A percentile compares a stretch with the other conserved stretches of the same genome.
Conservation (phyloP, 1,284 basidiomycete genomes). For the Fomes fomentarius region DNA sequence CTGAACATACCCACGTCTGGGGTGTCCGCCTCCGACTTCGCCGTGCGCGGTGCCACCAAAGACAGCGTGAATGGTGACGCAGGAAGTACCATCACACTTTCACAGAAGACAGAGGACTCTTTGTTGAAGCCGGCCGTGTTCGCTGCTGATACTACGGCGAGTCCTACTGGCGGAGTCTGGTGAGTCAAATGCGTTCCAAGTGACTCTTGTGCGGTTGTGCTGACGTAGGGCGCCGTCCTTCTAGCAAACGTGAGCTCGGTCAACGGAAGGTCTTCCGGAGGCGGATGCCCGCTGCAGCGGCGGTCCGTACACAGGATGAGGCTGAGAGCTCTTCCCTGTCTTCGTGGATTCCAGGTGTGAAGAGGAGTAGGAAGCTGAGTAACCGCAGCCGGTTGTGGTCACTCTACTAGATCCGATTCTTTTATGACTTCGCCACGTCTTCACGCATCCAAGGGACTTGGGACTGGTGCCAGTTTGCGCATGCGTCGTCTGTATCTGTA, state of each 20-base stretch:
- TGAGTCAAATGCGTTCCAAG: constrained; percentile 8
- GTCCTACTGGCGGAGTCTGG: constrained; percentile 7
- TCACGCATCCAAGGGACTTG: not conserved
- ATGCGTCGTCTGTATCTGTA: constrained; percentile 11
- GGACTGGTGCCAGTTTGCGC: no score
- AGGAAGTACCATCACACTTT: not conserved
- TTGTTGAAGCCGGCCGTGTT: constrained; percentile 3
- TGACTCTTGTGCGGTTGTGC: not conserved
- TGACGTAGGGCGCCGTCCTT: not conserved
- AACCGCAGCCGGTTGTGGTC: constrained; percentile 23
- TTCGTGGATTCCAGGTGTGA: constrained; percentile 4
- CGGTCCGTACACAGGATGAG: not conserved
- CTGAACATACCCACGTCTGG: not conserved
- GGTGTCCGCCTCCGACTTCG: not conserved
- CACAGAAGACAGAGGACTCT: not conserved
- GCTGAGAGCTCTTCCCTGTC: not conserved
- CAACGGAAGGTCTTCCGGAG: constrained; percentile 6
- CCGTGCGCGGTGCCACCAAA: not conserved
- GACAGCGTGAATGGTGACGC: not conserved
- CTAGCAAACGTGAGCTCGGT: constrained; percentile 8
- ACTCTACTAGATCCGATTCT: constrained; percentile 11
- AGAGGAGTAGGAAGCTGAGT: constrained; percentile 15
- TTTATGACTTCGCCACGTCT: not conserved
- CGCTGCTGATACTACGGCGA: not conserved
- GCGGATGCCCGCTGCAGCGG: not conserved